phyloP scores from a whole-genome alignment of 2,329 filamentous ascomycete genomes.

The Venturia oleaginea region DNA sequence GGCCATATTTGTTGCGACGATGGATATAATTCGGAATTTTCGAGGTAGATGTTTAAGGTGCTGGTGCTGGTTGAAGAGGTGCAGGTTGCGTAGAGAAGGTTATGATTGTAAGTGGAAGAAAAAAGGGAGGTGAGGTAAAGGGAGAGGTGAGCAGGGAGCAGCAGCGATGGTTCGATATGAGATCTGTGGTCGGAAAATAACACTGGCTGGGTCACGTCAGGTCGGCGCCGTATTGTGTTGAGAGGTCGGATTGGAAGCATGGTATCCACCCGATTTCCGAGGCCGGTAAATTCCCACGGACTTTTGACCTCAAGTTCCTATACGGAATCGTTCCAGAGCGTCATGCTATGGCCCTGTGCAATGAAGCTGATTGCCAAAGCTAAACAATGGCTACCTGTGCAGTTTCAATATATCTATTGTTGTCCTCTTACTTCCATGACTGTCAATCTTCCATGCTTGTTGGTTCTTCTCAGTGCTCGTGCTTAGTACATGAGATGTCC shows the following conservation, averaged over 20 bases:
- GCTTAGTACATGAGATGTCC: not conserved
- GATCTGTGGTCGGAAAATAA: not conserved
- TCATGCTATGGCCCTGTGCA: too few relatives aligned
- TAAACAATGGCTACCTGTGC: too few relatives aligned
- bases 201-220: not conserved
- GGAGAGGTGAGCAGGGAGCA: not conserved
- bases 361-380: too few relatives aligned
- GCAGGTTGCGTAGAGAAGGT: not conserved
- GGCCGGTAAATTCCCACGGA: not conserved
- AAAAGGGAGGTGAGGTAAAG: not conserved
- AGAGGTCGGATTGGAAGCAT: not conserved
- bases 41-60: not conserved
- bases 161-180: not conserved
- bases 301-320: too few relatives aligned
- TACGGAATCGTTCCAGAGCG: too few relatives aligned
- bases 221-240: not conserved
- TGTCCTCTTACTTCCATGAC: not conserved
- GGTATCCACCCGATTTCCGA: too few relatives aligned
- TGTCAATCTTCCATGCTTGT: not conserved
- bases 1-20: not conserved
- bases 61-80: not conserved
- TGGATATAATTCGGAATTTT: not conserved
- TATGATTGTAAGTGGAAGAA: not conserved
- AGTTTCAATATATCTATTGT: not conserved
- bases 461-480: not conserved